These are phyloP conservation scores for Claviceps spartinae DNA, from an alignment of 2,329 filamentous ascomycete species.

Conservation along the genomic window DNA sequence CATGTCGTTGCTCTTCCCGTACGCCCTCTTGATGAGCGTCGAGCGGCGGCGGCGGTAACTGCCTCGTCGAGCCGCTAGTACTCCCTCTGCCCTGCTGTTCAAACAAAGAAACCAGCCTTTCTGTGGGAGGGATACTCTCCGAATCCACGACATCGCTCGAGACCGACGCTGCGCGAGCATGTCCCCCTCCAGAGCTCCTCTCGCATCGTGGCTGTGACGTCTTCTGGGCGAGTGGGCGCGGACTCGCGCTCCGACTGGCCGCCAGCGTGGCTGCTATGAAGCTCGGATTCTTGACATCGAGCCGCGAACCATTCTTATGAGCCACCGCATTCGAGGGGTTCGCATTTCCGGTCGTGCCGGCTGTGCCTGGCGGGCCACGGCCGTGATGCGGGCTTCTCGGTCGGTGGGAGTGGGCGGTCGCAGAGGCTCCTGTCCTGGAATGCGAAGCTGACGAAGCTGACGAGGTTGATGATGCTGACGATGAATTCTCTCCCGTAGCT, in stretches of 20 bases:
- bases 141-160: slow-evolving; percentile 28
- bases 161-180: slow-evolving; percentile 8
- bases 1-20: background rate
- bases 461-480: slow-evolving; percentile 8
- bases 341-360: too few species aligned
- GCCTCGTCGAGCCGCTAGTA: slow-evolving; percentile 22
- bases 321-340: slow-evolving; percentile 1
- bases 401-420: slow-evolving; percentile 16
- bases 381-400: background rate
- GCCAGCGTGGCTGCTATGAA: slow-evolving; percentile 43
- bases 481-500: background rate
- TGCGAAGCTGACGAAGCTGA: slow-evolving; percentile 1
- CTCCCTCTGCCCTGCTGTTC: slow-evolving; percentile 32
- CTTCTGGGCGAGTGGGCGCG: slow-evolving; percentile 14
- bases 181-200: slow-evolving; percentile 13
- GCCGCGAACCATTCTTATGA: slow-evolving; percentile 1
- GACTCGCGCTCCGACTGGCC: slow-evolving; percentile 35
- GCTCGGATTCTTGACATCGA: slow-evolving; percentile 40
- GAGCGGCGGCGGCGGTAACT: background rate
- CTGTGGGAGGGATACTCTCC: slow-evolving; percentile 46
- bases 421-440: slow-evolving; percentile 20
- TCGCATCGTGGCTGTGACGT: slow-evolving; percentile 12
- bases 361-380: background rate
- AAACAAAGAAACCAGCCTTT: slow-evolving; percentile 54
- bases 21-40: background rate